Conservation (phyloP, 176 grass and related monocot genomes). For the Hordeum marinum region DNA sequence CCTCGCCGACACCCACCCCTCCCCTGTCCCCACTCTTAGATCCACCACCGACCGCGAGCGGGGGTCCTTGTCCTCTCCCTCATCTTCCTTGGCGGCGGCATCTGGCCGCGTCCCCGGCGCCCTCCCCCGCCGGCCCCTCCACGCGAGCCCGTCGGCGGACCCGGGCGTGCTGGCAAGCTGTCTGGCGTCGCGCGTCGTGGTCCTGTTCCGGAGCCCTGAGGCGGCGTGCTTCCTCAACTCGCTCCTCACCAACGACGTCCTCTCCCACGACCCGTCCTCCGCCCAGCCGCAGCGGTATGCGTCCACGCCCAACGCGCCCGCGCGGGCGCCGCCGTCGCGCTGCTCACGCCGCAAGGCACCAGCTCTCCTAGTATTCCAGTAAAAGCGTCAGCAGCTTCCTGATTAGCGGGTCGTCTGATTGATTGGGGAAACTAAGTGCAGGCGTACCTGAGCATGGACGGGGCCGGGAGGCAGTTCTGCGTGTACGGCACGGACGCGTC, state of each 20-base stretch:
- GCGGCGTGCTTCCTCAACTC: conserved; percentile 69
- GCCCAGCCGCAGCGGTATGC: conserved; percentile 19
- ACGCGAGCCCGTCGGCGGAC: conserved; percentile 8
- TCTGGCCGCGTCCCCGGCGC: neutral
- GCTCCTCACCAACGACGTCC: conserved; percentile 91
- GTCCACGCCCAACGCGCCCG: conserved; percentile 60
- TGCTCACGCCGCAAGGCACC: conserved; percentile 84
- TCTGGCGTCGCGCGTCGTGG: conserved; percentile 65
- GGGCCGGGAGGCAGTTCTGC: conserved; percentile 23
- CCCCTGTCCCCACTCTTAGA: too few relatives aligned
- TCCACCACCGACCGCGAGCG: too few relatives aligned
- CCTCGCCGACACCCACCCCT: too few relatives aligned
- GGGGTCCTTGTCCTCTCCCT: too few relatives aligned
- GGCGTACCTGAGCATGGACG: conserved; percentile 21
- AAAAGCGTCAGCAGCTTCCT: too few relatives aligned
- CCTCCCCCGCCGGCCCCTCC: neutral
- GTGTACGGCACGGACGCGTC: conserved; percentile 64
- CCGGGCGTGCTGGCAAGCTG: conserved; percentile 43
- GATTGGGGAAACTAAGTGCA: neutral
- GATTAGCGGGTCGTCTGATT: neutral
- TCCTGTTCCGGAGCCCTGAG: conserved; percentile 83
- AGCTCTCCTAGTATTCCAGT: too few relatives aligned
- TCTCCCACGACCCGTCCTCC: neutral
- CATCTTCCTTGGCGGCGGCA: too few relatives aligned
- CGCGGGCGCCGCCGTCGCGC: conserved; percentile 38